These are phyloP conservation scores for Ophiostoma novo-ulmi DNA, from an alignment of 2,329 filamentous ascomycete genomes.

Conservation along the genomic window DNA sequence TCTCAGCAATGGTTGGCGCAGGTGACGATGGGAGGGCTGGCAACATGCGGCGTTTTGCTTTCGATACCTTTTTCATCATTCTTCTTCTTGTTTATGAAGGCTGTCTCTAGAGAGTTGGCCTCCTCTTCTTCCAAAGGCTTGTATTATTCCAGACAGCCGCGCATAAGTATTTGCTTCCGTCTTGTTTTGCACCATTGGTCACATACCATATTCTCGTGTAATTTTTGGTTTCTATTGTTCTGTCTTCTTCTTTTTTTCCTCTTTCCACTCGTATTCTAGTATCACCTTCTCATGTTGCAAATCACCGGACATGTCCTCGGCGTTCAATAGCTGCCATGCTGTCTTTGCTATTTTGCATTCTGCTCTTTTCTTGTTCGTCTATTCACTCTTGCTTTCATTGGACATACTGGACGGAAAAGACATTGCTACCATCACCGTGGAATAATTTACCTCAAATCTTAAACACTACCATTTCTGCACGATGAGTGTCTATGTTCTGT, in stretches of 20 bases:
- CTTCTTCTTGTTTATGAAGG: slow-evolving; percentile 14
- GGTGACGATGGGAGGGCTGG: not conserved
- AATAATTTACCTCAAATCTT: not conserved
- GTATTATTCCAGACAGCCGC: not conserved
- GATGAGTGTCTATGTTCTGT: too few species aligned
- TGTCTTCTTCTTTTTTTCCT: not conserved
- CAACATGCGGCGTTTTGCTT: slow-evolving; percentile 10
- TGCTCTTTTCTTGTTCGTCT: not conserved
- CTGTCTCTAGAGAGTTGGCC: not conserved
- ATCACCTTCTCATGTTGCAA: not conserved
- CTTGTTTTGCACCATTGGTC: too few species aligned
- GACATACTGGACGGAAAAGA: slow-evolving; percentile 5
- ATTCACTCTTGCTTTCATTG: not conserved
- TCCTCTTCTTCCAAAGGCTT: not conserved
- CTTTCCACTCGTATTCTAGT: not conserved
- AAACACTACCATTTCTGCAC: too few species aligned
- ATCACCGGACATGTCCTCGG: not conserved
- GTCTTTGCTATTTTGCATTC: not conserved
- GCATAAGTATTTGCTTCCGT: too few species aligned
- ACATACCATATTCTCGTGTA: not conserved
- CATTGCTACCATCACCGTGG: not conserved
- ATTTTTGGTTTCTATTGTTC: not conserved
- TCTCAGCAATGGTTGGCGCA: slow-evolving; percentile 9
- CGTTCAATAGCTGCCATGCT: not conserved
- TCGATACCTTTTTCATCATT: not conserved